Evolutionary conservation across 768 basidiomycete species (phyloP).

Genomic region (Kwoniella botswanensis): DNA sequence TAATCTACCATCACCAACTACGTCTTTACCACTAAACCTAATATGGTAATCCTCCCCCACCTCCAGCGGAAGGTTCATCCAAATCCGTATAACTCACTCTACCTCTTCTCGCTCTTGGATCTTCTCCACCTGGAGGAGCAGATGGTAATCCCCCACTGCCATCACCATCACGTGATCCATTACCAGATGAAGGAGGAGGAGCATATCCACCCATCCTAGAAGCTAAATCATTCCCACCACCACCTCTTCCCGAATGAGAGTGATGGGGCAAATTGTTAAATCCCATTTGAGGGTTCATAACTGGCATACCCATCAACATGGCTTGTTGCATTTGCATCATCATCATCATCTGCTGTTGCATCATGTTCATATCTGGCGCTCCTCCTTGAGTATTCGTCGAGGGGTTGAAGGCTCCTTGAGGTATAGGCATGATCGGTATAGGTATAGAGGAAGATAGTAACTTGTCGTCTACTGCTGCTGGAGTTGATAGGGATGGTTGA

Average conservation of each 20-base stretch:
- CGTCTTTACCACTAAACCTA: constrained; percentile 15
- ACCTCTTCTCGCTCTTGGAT: constrained; percentile 83
- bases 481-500: constrained; percentile 46
- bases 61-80: constrained; percentile 82
- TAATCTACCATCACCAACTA: not conserved
- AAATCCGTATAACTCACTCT: constrained; percentile 94
- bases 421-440: constrained; percentile 1
- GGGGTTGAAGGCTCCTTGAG: not conserved
- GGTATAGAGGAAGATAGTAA: constrained; percentile 47
- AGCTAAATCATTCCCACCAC: constrained; percentile 65
- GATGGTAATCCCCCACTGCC: constrained; percentile 65
- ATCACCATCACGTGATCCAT: constrained; percentile 1
- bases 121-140: constrained; percentile 87
- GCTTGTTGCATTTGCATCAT: constrained; percentile 58
- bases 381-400: constrained; percentile 4
- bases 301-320: constrained; percentile 49
- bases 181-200: constrained; percentile 43
- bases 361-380: constrained; percentile 25
- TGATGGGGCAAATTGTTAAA: not conserved
- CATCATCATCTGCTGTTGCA: constrained; percentile 53
- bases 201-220: constrained; percentile 80
- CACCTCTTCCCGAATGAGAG: constrained; percentile 64
- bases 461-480: constrained; percentile 55
- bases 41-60: constrained; percentile 58
- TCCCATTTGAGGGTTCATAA: constrained; percentile 3